Percentiles rank a stretch among this genome's conserved stretches.
Evolutionary conservation across 805 yeast genomes (phyloP).

Genomic region (Dipodascopsis uninucleata): DNA sequence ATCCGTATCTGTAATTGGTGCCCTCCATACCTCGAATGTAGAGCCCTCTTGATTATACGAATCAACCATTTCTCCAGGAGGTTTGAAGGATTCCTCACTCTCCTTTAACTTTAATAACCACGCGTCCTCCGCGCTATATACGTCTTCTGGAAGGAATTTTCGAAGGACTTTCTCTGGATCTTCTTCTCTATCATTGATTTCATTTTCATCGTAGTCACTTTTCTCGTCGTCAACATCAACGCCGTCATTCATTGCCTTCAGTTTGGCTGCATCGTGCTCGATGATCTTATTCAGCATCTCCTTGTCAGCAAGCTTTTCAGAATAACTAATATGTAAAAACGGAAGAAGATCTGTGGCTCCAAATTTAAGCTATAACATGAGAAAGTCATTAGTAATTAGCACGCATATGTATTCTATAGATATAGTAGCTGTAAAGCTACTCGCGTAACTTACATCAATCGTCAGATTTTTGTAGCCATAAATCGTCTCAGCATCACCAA

Average conservation of each 20-base stretch:
- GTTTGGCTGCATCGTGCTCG: constrained; percentile 6
- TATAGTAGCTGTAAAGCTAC: no score
- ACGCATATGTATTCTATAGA: no score
- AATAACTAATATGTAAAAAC: constrained; percentile 57
- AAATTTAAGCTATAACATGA: constrained; percentile 50
- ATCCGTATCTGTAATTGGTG: constrained; percentile 41
- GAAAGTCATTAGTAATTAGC: no score
- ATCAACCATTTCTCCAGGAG: constrained; percentile 32
- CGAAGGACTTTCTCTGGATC: constrained; percentile 56
- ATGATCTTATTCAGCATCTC: constrained; percentile 13
- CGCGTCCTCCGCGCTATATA: constrained; percentile 57
- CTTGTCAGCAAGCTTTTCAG: constrained; percentile 44
- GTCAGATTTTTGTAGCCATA: constrained; percentile 74
- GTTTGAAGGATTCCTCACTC: constrained; percentile 13
- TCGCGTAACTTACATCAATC: constrained; percentile 45
- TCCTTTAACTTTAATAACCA: constrained; percentile 45
- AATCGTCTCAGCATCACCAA: constrained; percentile 84
- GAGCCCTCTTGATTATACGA: constrained; percentile 40
- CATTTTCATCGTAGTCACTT: constrained; percentile 18
- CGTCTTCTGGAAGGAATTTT: constrained; percentile 57
- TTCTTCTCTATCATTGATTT: neutral
- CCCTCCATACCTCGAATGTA: constrained; percentile 51
- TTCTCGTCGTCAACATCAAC: constrained; percentile 10
- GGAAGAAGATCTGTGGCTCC: constrained; percentile 75
- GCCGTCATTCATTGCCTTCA: constrained; percentile 3